Conservation (phyloP, 495 filamentous ascomycete species). For the Bacidia gigantensis region DNA sequence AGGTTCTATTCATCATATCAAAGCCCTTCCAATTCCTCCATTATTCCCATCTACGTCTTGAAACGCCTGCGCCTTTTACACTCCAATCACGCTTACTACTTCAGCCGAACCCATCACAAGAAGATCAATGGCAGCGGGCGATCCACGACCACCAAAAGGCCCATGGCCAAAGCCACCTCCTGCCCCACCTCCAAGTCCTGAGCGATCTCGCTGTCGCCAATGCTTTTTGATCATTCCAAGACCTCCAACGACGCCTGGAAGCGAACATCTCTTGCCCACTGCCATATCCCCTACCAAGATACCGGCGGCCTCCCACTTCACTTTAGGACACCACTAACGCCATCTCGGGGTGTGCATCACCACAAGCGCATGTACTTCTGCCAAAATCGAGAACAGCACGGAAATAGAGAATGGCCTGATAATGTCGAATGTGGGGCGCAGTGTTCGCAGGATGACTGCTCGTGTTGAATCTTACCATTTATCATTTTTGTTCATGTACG, state of each 20-base stretch:
- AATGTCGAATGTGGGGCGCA: not conserved
- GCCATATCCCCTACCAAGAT: not conserved
- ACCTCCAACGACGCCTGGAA: not conserved
- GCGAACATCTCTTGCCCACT: not conserved
- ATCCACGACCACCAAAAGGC: constrained; percentile 3
- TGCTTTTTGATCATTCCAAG: not conserved
- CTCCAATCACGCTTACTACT: not conserved
- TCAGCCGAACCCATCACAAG: not conserved
- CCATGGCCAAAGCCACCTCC: constrained; percentile 7
- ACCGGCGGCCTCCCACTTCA: not conserved
- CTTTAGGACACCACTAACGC: not conserved
- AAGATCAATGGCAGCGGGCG: not conserved
- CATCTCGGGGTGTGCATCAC: not conserved
- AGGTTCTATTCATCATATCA: not conserved
- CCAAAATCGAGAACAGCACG: no score
- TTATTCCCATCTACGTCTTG: no score
- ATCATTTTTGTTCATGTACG: not conserved
- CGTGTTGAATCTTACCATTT: no score
- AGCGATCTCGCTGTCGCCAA: not conserved
- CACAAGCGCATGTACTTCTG: no score
- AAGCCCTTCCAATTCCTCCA: no score
- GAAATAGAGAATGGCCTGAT: not conserved
- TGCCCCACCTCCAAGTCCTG: constrained; percentile 13
- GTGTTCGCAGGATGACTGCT: not conserved
- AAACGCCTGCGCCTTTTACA: no score